Percentiles rank a stretch among this genome's conserved stretches.
Evolutionary conservation across 2,329 filamentous ascomycete genomes (phyloP).

Genomic region (Coniochaeta prunicola): DNA sequence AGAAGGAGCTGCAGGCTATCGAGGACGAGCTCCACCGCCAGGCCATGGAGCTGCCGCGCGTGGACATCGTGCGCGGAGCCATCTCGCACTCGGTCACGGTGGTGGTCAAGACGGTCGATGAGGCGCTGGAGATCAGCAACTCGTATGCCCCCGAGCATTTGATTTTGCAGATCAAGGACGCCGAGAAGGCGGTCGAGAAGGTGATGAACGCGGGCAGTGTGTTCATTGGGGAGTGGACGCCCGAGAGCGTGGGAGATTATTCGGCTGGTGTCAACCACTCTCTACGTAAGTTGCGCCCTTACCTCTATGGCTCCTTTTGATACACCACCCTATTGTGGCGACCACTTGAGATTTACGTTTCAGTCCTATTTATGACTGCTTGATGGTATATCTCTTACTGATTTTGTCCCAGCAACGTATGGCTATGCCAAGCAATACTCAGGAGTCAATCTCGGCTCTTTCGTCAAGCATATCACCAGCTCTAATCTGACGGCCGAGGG

Average conservation of each 20-base stretch:
- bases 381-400: slow-evolving; percentile 8
- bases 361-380: too few species aligned
- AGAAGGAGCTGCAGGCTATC: slow-evolving; percentile 69
- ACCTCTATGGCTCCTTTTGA: too few species aligned
- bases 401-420: slow-evolving; percentile 67
- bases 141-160: slow-evolving; percentile 93
- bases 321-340: too few species aligned
- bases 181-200: slow-evolving; percentile 64
- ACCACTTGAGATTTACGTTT: too few species aligned
- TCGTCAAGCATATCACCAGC: slow-evolving; percentile 96
- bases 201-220: slow-evolving; percentile 94
- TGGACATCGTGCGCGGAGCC: slow-evolving; percentile 85
- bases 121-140: slow-evolving; percentile 80
- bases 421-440: slow-evolving; percentile 98
- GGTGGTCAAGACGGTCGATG: slow-evolving; percentile 59
- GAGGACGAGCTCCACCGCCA: slow-evolving; percentile 88
- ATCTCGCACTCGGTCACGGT: slow-evolving; percentile 92
- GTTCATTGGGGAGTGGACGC: slow-evolving; percentile 93
- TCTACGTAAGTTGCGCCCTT: slow-evolving; percentile 61
- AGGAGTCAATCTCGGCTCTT: slow-evolving; percentile 90
- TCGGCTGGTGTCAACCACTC: slow-evolving; percentile 97
- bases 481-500: slow-evolving; percentile 83
- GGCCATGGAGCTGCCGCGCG: slow-evolving; percentile 77
- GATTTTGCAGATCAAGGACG: slow-evolving; percentile 80
- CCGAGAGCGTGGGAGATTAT: slow-evolving; percentile 96